Conservation (phyloP, 495 filamentous ascomycete species). For the Staphylotrichum longicolle region DNA sequence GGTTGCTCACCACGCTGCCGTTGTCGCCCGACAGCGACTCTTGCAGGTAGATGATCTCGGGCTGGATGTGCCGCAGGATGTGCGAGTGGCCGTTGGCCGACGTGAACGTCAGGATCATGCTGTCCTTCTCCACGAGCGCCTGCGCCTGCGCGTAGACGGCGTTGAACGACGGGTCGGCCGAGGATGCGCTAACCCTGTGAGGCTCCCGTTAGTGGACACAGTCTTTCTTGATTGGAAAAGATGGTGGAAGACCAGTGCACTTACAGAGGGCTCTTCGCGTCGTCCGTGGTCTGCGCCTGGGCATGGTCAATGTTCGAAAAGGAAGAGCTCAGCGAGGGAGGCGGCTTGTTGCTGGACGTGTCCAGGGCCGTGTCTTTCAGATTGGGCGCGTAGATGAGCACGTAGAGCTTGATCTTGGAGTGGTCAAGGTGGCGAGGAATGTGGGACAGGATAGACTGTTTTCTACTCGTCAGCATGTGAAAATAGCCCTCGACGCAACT, state of each 20-base stretch:
- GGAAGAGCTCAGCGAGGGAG: conserved; percentile 72
- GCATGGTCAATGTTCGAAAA: conserved; percentile 83
- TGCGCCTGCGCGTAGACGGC: conserved; percentile 73
- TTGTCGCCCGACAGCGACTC: conserved; percentile 70
- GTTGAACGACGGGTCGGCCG: conserved; percentile 62
- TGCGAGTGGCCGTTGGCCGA: conserved; percentile 72
- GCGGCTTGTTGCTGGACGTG: conserved; percentile 49
- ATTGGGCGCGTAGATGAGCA: conserved; percentile 82
- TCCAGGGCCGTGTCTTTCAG: conserved; percentile 62
- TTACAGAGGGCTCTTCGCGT: conserved; percentile 54
- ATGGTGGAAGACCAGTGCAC: conserved; percentile 26
- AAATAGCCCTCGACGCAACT: conserved; percentile 20
- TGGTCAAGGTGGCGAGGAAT: conserved; percentile 71
- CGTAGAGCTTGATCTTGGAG: conserved; percentile 68
- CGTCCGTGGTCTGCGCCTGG: conserved; percentile 64
- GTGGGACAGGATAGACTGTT: conserved; percentile 83
- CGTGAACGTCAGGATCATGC: conserved; percentile 83
- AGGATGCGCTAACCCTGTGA: conserved; percentile 33
- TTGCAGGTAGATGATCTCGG: conserved; percentile 81
- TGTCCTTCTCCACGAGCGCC: conserved; percentile 74
- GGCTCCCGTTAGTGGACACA: conserved; percentile 1
- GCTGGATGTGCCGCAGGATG: conserved; percentile 77
- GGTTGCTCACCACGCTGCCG: conserved; percentile 64
- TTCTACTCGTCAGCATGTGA: not conserved
- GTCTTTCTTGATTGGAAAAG: not conserved